Base-by-base conservation (phyloP, 1,284 basidiomycete species). In the Sporisorium scitamineum region DNA sequence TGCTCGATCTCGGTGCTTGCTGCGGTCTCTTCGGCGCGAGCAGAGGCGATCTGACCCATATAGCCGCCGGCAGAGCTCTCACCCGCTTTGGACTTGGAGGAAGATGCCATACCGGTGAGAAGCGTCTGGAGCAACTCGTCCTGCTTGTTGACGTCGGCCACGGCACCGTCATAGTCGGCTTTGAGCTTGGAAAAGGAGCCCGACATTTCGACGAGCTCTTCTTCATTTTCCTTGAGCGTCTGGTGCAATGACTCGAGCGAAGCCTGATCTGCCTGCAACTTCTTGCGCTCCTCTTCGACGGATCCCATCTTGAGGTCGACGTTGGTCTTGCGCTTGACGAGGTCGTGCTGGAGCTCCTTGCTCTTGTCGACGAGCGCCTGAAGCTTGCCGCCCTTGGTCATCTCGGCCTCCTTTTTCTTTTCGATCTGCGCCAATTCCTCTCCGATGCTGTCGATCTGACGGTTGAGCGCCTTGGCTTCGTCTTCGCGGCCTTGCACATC, bases 41-140 rank as follows among this genome's bases (percentile, higher is more conserved):
- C 94, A n/a, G 93, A 92, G 2, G 95, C 93, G 27, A 99, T 90
- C 84, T 97, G 95, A 29, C 95, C 97, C 90, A 98, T 92, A 86
- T 97, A 99, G 0, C 95, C 95, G 11, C 95, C 95, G 10, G 94
- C 92, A 9, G 75, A 79, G 29, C 85, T 85, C 5, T 90, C 89
- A 42, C 87, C 87, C 11, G 82, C 84, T 48, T 85, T 85, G 18
- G 88, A 89, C 41, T 89, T 89, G 8, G 90, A 90, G 14, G 60
- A 67, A 1, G 89, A 89, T 0, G 93, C 92, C 20, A 99, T 90
- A 52, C 97, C 97, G 0, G 96, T 99, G 45, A 96, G 89, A 11
- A 99, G 90, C 0, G 94, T 95, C 85, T 98, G 96, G 0, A 99
- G 89, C n/a, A 99, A 91, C 82, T 95, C 94, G 85, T 99, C 96